These are phyloP conservation scores for Neurospora intermedia DNA, from an alignment of 495 filamentous ascomycete species.

Conservation along the genomic window DNA sequence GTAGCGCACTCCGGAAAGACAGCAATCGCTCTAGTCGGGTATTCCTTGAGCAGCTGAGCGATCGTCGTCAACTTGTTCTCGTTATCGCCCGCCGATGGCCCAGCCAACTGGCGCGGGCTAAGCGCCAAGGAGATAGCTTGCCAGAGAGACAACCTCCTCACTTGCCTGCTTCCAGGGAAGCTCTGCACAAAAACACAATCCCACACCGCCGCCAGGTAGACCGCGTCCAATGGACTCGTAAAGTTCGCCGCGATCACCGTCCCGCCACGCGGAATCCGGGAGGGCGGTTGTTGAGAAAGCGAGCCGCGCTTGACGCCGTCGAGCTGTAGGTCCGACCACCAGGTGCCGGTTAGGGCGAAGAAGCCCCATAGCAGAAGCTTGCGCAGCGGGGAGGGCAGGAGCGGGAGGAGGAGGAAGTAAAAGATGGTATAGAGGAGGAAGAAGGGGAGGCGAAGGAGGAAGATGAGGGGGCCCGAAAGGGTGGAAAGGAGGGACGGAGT, in stretches of 20 bases:
- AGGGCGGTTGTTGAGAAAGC: constrained; percentile 46
- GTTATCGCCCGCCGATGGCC: constrained; percentile 28
- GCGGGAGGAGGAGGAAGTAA: constrained; percentile 77
- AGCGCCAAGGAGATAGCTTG: constrained; percentile 67
- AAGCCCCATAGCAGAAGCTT: constrained; percentile 83
- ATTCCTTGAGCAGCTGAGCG: constrained; percentile 45
- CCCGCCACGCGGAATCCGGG: constrained; percentile 60
- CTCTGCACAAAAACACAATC: constrained; percentile 84
- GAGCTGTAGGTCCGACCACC: constrained; percentile 96
- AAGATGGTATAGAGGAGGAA: constrained; percentile 54
- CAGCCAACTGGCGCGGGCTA: constrained; percentile 40
- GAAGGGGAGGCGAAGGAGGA: constrained; percentile 68
- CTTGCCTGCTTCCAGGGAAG: constrained; percentile 41
- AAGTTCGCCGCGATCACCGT: constrained; percentile 81
- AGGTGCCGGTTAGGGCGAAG: constrained; percentile 76
- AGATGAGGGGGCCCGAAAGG: constrained; percentile 53
- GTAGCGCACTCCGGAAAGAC: constrained; percentile 90
- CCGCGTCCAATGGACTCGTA: constrained; percentile 82
- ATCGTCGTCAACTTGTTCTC: constrained; percentile 47
- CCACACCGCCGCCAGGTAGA: constrained; percentile 96
- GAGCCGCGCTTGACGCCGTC: constrained; percentile 87
- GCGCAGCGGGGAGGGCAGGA: constrained; percentile 63
- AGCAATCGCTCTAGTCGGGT: constrained; percentile 66
- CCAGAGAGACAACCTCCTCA: constrained; percentile 34
- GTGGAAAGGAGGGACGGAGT: constrained; percentile 45